Evolutionary conservation across 495 filamentous ascomycete genomes (phyloP), one percentile per base, ranked within the genome.

Genomic region (Penicillium roqueforti): DNA sequence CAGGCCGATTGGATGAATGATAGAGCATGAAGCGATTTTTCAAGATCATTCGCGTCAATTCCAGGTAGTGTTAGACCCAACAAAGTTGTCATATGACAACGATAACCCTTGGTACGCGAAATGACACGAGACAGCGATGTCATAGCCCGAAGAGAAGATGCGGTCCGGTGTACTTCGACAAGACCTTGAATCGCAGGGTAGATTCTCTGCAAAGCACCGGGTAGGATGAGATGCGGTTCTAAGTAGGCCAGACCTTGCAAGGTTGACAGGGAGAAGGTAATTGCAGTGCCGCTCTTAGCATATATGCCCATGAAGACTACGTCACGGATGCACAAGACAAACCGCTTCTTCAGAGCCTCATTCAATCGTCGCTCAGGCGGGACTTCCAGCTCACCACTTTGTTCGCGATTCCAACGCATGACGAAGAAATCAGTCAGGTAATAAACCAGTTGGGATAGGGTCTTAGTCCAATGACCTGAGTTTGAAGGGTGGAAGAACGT

Each of bases 401-500:
- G 86, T 68, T 99, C 93, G 39, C 91, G 84, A 59, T 97, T 96
- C 91, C 91, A 97, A 26, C 93, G 86, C 78, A 96, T 96, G 26
- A 97, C 88, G 62, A 99, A 99, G 63, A 96, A 92, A 67, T 99
- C 93, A 6, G 90, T 85, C 3, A 97, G 78, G 69, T 95, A 97
- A 69, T 88, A 97, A 23, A 95, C 87, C 43, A 99, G 76, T 63
- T 97, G 92, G 0, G 89, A 85, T 16, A 99, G 73, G 44, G 89
- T 90, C 65, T 85, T 89, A 0, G 92, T 96, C 93, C 93, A 99
- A 36, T 65, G 73, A 8, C 93, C 93, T 42, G 93, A 89, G 67
- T 99, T 99, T 10, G 95, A 97, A 16, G 93, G 93, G 58, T 99
- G 93, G 76, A 96, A 99, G 73, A 97, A 99, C 2, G 93, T 99